A percentile compares a stretch with the other conserved stretches of the same genome.
phyloP scores from a whole-genome alignment of 1,139 yeast species.

The Candida neerlandica region DNA sequence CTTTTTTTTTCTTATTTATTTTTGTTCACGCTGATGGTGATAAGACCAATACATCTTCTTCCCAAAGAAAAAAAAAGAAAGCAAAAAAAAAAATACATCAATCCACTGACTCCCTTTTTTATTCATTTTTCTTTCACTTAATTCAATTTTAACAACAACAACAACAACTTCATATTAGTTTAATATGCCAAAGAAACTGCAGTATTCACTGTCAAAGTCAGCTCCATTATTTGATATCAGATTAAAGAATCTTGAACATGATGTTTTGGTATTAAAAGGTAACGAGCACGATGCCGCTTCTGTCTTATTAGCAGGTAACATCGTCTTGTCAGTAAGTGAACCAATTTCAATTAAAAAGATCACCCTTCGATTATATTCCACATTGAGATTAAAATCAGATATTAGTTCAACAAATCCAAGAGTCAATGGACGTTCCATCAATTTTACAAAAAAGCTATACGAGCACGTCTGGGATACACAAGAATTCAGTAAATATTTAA shows the following conservation, averaged over 20 bases:
- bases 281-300: conserved; percentile 76
- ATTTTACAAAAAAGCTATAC: conserved; percentile 66
- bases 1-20: neutral
- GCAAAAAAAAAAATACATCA: neutral
- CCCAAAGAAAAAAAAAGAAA: neutral
- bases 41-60: neutral
- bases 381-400: conserved; percentile 47
- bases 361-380: conserved; percentile 64
- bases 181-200: conserved; percentile 21
- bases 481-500: conserved; percentile 45
- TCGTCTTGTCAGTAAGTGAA: conserved; percentile 76
- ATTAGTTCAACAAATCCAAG: conserved; percentile 19
- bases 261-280: conserved; percentile 82
- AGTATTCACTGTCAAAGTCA: conserved; percentile 19
- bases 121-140: neutral
- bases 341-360: conserved; percentile 70
- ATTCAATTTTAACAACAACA: neutral
- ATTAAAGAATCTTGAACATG: conserved; percentile 68
- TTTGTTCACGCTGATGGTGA: neutral
- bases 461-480: conserved; percentile 78
- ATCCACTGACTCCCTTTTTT: neutral
- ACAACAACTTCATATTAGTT: neutral
- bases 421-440: conserved; percentile 42
- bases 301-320: conserved; percentile 71
- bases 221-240: conserved; percentile 64